Conservation (phyloP, 345 rosid species). For the Barbarea vulgaris region DNA sequence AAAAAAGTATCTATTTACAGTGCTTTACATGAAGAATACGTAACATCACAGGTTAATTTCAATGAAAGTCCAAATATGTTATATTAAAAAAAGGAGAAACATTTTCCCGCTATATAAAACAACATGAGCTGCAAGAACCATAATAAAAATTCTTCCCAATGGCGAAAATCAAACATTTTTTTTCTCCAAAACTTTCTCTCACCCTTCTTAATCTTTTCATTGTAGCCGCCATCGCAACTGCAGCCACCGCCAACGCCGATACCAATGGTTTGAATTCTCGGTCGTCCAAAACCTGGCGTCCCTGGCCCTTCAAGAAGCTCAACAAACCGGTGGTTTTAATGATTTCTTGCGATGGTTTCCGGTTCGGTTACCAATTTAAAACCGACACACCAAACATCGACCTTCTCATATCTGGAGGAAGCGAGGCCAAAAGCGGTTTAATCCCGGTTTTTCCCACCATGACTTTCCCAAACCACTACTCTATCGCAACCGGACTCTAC, state of each 20-base stretch:
- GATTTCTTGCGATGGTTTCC: conserved; percentile 86
- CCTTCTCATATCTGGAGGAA: conserved; percentile 72
- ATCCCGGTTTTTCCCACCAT: conserved; percentile 88
- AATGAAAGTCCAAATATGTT: not conserved
- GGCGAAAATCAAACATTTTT: conserved; percentile 21
- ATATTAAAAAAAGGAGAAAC: not conserved
- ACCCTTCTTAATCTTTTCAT: conserved; percentile 53
- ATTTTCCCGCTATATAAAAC: no score
- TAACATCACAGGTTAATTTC: not conserved
- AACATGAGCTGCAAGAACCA: not conserved
- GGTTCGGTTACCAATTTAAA: conserved; percentile 94
- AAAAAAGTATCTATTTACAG: no score
- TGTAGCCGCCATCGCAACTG: conserved; percentile 52
- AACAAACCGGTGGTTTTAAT: conserved; percentile 61
- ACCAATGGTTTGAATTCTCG: conserved; percentile 5
- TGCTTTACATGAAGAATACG: not conserved
- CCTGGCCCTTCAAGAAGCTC: conserved; percentile 71
- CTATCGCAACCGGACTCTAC: conserved; percentile 92
- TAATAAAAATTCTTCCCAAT: not conserved
- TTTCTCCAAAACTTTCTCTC: conserved; percentile 36
- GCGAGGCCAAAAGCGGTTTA: conserved; percentile 82
- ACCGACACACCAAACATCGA: conserved; percentile 72
- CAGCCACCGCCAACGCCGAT: conserved; percentile 27
- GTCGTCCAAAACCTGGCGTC: conserved; percentile 14
- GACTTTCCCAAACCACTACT: conserved; percentile 90